These are phyloP conservation scores for Trichophyton mentagrophytes DNA, from an alignment of 2,329 filamentous ascomycete genomes.

Conservation along the genomic window DNA sequence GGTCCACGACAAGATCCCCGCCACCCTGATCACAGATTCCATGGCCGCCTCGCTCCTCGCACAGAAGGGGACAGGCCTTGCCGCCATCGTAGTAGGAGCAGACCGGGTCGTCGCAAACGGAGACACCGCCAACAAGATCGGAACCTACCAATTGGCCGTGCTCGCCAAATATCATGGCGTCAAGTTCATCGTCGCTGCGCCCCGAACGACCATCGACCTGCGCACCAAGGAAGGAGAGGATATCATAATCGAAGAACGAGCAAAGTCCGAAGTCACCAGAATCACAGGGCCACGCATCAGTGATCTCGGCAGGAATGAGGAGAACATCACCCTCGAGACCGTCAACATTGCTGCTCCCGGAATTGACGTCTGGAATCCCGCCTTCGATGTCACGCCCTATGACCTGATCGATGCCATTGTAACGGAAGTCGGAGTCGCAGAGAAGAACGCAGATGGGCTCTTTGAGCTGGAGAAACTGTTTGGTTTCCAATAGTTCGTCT, in stretches of 20 bases:
- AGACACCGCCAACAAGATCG: conserved; percentile 97
- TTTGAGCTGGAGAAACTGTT: conserved; percentile 45
- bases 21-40: conserved; percentile 86
- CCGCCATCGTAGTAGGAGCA: conserved; percentile 83
- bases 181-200: conserved; percentile 90
- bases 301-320: conserved; percentile 39
- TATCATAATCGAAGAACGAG: conserved; percentile 85
- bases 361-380: conserved; percentile 89
- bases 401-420: conserved; percentile 85
- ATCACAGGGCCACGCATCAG: conserved; percentile 61
- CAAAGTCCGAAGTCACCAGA: conserved; percentile 67
- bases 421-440: conserved; percentile 78
- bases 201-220: conserved; percentile 85
- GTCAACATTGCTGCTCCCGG: conserved; percentile 66
- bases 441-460: conserved; percentile 56
- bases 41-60: conserved; percentile 83
- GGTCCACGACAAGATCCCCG: conserved; percentile 83
- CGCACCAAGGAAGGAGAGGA: conserved; percentile 61
- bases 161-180: conserved; percentile 75
- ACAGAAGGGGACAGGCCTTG: conserved; percentile 50
- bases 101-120: conserved; percentile 93
- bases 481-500: conserved; percentile 1
- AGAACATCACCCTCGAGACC: conserved; percentile 40
- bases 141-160: conserved; percentile 87
- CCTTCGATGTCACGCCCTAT: conserved; percentile 88